Base-by-base conservation (phyloP, 306 rosid species). In the Vicia faba region DNA sequence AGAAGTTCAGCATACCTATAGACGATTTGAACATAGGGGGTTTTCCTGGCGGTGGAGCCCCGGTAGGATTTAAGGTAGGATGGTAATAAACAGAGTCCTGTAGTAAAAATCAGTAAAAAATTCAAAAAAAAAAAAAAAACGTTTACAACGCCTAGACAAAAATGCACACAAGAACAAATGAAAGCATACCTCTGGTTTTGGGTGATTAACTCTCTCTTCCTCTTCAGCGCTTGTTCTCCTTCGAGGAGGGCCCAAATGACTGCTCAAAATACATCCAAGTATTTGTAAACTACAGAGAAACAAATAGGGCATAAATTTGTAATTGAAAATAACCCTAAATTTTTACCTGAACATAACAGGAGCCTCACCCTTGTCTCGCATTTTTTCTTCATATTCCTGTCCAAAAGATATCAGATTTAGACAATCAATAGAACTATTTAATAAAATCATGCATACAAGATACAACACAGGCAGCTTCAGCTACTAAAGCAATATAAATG, bases 31-130 rank as follows among this genome's bases (percentile, higher is more conserved):
- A 95, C 97, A 95, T 90, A 38, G 97, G 99, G 61, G 99, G 96
- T 82, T 95, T 95, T 75, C 99, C 99, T 26, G 99, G 99, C 14
- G 99, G 99, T 26, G 99, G 99, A 72, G 99, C 99, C 28, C 99
- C 99, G 12, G 97, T 90, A 60, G 99, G 99, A 69, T 95, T 95
- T 75, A 95, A 73, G 10, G 92, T 85, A 61, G 99, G 96, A 70
- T 95, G 97, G 56, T 82, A 89, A 79, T 89, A 89, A 56, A 89
- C 96, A 45, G 96, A 89, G 72, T 87, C 95, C 96, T 89, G 80
- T 59, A 51, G 74, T 23, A 54, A 64, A 80, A 57, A 25, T 15
- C 56, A 28, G 13, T 29, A 14, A 14, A 19, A 10, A 53, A 55
- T 41, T 67, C 14, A 14, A 31, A 56, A 56, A 53, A 43, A 25